Percentiles rank a stretch among this genome's conserved stretches.
Evolutionary conservation across 2,329 filamentous ascomycete species (phyloP).

Genomic region (Xylariaceae sp.): DNA sequence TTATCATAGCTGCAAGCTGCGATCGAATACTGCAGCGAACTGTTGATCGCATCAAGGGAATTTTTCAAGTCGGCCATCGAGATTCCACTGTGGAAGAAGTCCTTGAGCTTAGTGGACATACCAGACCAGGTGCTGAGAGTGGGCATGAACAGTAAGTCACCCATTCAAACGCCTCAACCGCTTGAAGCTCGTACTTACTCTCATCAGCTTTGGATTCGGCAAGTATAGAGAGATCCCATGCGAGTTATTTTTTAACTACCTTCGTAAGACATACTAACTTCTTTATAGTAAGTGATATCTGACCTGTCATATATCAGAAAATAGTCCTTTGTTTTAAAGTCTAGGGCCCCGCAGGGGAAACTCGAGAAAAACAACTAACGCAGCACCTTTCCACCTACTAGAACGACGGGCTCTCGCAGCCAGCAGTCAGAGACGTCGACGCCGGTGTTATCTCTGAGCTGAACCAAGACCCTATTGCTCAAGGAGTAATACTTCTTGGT

Average conservation of each 20-base stretch:
- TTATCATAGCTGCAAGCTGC: constrained; percentile 34
- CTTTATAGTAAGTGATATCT: too few species aligned
- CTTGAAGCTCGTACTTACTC: not conserved
- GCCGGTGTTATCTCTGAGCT: constrained; percentile 15
- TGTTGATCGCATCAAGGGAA: constrained; percentile 28
- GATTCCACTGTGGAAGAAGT: constrained; percentile 31
- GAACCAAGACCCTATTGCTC: constrained; percentile 27
- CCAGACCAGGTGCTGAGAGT: constrained; percentile 32
- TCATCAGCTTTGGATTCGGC: constrained; percentile 39
- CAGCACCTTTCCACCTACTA: too few species aligned
- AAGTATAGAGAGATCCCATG: too few species aligned
- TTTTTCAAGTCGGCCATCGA: constrained; percentile 24
- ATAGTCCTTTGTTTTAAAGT: too few species aligned
- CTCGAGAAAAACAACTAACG: too few species aligned
- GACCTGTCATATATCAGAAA: too few species aligned
- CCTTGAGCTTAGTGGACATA: constrained; percentile 30
- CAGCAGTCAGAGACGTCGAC: constrained; percentile 33
- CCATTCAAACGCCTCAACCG: too few species aligned
- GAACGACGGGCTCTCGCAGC: constrained; percentile 42
- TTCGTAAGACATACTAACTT: too few species aligned
- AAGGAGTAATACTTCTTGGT: constrained; percentile 37
- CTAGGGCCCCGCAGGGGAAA: too few species aligned
- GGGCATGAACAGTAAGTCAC: constrained; percentile 39
- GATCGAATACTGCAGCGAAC: constrained; percentile 26
- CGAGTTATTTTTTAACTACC: too few species aligned